Conservation (phyloP, 805 yeast species). For the Saturnispora ahearnii region DNA sequence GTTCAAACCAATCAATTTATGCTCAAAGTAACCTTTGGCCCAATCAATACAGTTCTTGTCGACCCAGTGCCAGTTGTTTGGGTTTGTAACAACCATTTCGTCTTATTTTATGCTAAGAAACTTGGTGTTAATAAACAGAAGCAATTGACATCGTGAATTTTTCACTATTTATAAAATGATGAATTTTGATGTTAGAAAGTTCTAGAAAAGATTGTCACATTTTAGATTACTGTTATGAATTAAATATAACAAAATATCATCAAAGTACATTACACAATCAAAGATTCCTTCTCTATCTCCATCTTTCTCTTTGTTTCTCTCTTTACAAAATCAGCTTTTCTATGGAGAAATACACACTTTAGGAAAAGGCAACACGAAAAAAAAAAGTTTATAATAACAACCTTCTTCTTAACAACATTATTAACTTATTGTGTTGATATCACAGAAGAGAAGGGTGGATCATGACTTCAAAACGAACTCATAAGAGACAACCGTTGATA, state of each 20-base stretch:
- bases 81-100: conserved; percentile 87
- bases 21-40: conserved; percentile 70
- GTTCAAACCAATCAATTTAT: conserved; percentile 45
- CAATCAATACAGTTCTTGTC: conserved; percentile 93
- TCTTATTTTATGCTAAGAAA: neutral
- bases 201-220: neutral
- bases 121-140: no score
- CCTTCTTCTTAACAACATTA: no score
- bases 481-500: conserved; percentile 35
- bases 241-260: neutral
- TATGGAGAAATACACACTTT: no score
- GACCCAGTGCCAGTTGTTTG: conserved; percentile 99
- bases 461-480: neutral
- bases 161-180: neutral
- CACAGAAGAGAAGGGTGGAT: no score
- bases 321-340: no score
- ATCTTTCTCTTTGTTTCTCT: no score
- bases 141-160: neutral
- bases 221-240: neutral
- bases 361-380: no score
- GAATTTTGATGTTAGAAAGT: neutral
- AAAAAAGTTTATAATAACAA: no score
- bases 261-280: neutral
- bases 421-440: no score
- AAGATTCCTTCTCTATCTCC: no score